Evolutionary conservation across 2,329 filamentous ascomycete species (phyloP), one percentile per base, ranked within the genome.

Genomic region (Cladosporium sp.): DNA sequence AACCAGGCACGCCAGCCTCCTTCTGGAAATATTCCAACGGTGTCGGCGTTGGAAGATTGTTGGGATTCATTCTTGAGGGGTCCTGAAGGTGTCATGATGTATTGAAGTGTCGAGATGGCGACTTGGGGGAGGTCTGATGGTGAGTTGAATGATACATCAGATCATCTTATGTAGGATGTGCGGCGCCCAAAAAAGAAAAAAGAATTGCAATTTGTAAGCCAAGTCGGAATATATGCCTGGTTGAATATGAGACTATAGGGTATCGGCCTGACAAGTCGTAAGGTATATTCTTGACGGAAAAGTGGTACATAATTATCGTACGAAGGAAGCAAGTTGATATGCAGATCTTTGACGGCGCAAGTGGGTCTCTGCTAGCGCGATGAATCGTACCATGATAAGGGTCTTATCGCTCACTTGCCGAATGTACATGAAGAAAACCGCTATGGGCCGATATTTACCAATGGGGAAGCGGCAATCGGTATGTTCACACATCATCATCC

Each of bases 1-100:
- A n/a, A 26, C 62, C 62, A 64, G 11, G 62, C 62, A 1, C 44
- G 37, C n/a, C 23, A 33, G 5, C 62, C 62, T 28, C 62, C 62
- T 29, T 64, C 62, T 33, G 62, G 62, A 16, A 35, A n/a, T n/a
- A n/a, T n/a, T n/a, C n/a, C n/a, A n/a, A n/a, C n/a, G n/a, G n/a
- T n/a, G n/a, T 21, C 57, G 28, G 18, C 1, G 23, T 55, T 18
- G 11, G n/a, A 3, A 2, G 14, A 7, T 21, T 21, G 7, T 12
- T 7, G n/a, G 8, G 0, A 8, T 46, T 12, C 40, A 5, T 23
- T 12, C 3, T 46, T 12, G 8, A 11, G n/a, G 2, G 2, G 10
- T 11, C 5, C n/a, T 3, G 7, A 8, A 23, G 40, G 11, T 1
- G 40, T 21, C 40, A 46, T 46, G 1, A 46, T 46, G 8, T 21